Base-by-base conservation (phyloP, 73 alveolate species). In the Paraurostyla sp. region DNA sequence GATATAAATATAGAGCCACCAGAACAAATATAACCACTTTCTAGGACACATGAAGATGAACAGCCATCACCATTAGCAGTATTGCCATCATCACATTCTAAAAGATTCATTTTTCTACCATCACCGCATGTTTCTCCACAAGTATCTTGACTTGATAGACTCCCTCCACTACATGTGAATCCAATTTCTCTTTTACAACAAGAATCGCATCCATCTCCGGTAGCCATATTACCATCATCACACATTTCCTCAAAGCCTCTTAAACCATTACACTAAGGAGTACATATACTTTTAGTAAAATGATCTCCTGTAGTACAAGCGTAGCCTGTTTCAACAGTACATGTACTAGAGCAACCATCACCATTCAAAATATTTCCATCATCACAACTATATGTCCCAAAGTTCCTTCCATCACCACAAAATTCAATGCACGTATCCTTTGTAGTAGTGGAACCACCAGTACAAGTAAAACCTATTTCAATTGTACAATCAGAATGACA, bases 1-100 rank as follows among this genome's bases (percentile, higher is more conserved):
- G 95, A 82, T 2, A 30, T 59, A 35, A n/a, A 22, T 60, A 76
- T 7, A 16, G 84, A 22, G 27, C 84, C 84, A 6, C 84, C 84
- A 16, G 78, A 23, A 42, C 96, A 91, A 35, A 20, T 59, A 87
- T 86, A 91, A 25, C 96, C 96, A 49, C 50, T 50, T 41, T 89
- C 94, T 15, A 89, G 50, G 41, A 51, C n/a, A 41, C 94, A 89
- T 32, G 80, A 62, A 22, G 59, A 23, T 60, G 56, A 48, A 36
- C 92, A 80, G 29, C 92, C 94, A 62, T 89, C 92, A 6, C 92
- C 94, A 82, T 62, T 69, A 18, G 60, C 32, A 0, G 11, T 15
- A 62, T 89, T 89, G 23, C 84, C 94, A 89, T 89, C 94, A 89
- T 83, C 94, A 46, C 94, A 89, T 3, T 41, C 52, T 15, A 42